Conservation (phyloP, 192 early-diverging fungal genomes). For the Podila epigama region DNA sequence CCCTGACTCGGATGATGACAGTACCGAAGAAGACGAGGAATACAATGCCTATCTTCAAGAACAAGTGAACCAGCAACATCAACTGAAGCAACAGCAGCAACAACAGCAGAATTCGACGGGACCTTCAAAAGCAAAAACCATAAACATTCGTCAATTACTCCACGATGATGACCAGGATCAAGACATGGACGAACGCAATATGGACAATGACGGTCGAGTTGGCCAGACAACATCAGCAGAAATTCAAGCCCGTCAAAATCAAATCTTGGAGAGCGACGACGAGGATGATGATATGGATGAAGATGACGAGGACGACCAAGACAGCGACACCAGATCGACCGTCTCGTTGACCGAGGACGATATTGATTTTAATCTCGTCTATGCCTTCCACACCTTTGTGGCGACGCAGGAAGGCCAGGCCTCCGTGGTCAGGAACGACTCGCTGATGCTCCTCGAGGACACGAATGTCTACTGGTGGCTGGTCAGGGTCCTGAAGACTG, state of each 20-base stretch:
- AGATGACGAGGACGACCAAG: constrained; percentile 51
- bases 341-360: constrained; percentile 62
- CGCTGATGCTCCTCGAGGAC: constrained; percentile 83
- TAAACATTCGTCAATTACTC: constrained; percentile 4
- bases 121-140: background rate
- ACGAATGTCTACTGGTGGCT: constrained; percentile 87
- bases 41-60: constrained; percentile 35
- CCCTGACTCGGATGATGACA: constrained; percentile 35
- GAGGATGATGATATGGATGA: constrained; percentile 48
- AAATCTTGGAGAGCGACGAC: constrained; percentile 49
- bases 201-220: constrained; percentile 9
- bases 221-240: background rate
- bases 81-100: no score
- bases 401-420: constrained; percentile 88
- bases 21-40: constrained; percentile 47
- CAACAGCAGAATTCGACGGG: constrained; percentile 7
- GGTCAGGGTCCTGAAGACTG: constrained; percentile 72
- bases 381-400: constrained; percentile 87
- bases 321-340: constrained; percentile 33
- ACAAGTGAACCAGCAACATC: no score
- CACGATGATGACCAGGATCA: background rate
- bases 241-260: constrained; percentile 35
- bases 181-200: constrained; percentile 10
- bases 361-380: constrained; percentile 81
- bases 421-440: constrained; percentile 79